Evolutionary conservation across 2,329 filamentous ascomycete genomes (phyloP).

Genomic region (Nemania sp.): DNA sequence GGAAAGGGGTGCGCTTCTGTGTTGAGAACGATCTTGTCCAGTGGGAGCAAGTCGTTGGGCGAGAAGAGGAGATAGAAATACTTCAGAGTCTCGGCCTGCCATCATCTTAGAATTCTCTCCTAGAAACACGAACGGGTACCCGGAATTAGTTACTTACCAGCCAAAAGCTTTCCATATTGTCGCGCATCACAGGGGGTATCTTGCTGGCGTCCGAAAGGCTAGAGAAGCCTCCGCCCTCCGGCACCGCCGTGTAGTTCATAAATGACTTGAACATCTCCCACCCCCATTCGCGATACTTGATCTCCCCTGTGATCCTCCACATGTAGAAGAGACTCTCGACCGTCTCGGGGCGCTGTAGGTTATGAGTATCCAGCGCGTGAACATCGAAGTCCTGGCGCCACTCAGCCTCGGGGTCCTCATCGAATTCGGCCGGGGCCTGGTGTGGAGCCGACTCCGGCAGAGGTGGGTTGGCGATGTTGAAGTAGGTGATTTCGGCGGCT

Average conservation of each 20-base stretch:
- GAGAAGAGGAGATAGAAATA: conserved; percentile 97
- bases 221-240: conserved; percentile 78
- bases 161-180: conserved; percentile 99
- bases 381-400: conserved; percentile 83
- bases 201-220: conserved; percentile 75
- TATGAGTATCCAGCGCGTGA: conserved; percentile 83
- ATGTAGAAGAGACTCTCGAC: conserved; percentile 97
- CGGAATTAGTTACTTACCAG: conserved; percentile 61
- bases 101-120: conserved; percentile 10
- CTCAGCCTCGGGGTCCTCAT: conserved; percentile 55
- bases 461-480: conserved; percentile 73
- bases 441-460: conserved; percentile 60
- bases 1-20: conserved; percentile 94
- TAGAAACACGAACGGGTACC: neutral
- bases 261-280: conserved; percentile 99
- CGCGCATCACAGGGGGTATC: conserved; percentile 69
- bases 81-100: conserved; percentile 89
- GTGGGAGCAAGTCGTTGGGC: conserved; percentile 75
- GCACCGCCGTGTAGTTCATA: conserved; percentile 78
- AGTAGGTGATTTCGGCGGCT: conserved; percentile 94
- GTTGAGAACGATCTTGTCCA: conserved; percentile 89
- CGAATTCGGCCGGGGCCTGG: conserved; percentile 54
- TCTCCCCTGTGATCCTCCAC: conserved; percentile 95
- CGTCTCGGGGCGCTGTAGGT: conserved; percentile 92
- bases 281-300: conserved; percentile 90